These are phyloP conservation scores for Monascus purpureus DNA, from an alignment of 495 filamentous ascomycete species.

Conservation along the genomic window DNA sequence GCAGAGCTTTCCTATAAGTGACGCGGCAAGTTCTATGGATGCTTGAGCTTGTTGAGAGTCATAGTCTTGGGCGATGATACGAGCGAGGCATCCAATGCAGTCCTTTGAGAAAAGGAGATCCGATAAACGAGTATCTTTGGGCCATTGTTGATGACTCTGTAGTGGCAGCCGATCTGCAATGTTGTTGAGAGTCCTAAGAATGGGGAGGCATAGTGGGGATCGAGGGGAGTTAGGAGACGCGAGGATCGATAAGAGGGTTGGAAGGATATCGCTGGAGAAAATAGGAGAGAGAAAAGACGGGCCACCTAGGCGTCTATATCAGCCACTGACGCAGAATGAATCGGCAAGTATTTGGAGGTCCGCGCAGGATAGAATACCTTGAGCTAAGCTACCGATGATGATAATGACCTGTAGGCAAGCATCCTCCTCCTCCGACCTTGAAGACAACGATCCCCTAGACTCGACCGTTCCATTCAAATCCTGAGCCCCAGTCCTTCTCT, in stretches of 20 bases:
- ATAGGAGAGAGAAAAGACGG: conserved; percentile 64
- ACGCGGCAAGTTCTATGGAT: conserved; percentile 53
- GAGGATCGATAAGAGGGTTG: conserved; percentile 51
- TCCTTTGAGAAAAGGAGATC: conserved; percentile 47
- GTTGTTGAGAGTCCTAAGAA: conserved; percentile 60
- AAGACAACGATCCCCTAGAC: conserved; percentile 6
- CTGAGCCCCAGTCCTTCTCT: conserved; percentile 18
- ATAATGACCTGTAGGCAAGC: conserved; percentile 66
- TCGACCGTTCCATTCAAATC: conserved; percentile 20
- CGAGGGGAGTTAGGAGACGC: conserved; percentile 50
- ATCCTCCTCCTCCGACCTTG: conserved; percentile 40
- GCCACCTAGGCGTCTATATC: conserved; percentile 46
- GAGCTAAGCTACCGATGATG: conserved; percentile 67
- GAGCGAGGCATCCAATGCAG: conserved; percentile 42
- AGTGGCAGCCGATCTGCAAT: conserved; percentile 52
- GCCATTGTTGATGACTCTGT: conserved; percentile 27
- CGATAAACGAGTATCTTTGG: conserved; percentile 38
- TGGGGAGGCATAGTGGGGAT: conserved; percentile 46
- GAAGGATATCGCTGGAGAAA: conserved; percentile 47
- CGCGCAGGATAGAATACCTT: no score
- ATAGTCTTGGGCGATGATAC: conserved; percentile 50
- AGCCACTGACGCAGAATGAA: conserved; percentile 7
- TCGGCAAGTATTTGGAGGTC: no score
- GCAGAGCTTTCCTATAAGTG: conserved; percentile 57
- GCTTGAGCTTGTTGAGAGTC: conserved; percentile 35